Evolutionary conservation across 2,329 filamentous ascomycete genomes (phyloP), one percentile per base, ranked within the genome.

Genomic region (Aspergillus cejpii): DNA sequence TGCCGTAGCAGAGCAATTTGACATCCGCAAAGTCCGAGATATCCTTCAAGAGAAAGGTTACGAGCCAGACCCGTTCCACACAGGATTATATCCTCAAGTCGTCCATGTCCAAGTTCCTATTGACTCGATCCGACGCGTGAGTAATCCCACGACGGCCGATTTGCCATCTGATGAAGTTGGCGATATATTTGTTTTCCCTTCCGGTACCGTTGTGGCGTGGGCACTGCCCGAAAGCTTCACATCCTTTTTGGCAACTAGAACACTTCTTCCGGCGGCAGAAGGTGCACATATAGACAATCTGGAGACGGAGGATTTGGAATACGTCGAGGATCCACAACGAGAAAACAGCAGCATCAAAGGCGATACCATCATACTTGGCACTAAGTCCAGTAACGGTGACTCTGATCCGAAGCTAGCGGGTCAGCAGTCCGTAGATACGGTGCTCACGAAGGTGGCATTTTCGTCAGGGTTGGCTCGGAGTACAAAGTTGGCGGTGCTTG

Each of bases 121-220:
- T 23, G 70, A 72, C 47, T 69, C 69, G 3, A 67, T 71, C 43
- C 65, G 67, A 29, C 65, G 69, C 41, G 66, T 70, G 21, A 63
- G 64, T 46, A 72, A 69, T 47, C 64, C 69, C 3, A 60, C 63
- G 5, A 59, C 66, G 14, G 50, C 59, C 28, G 64, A 68, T 50
- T 49, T 71, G 5, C 55, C 64, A 1, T 57, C 67, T 2, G 73
- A 70, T 43, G 73, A 74, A 59, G 65, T 80, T 46, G 90, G 89
- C 26, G 92, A 98, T 68, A 81, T 97, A 40, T 97, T 97, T 62
- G 83, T 98, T 45, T 98, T 98, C 55, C 89, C 91, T 6, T 95
- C 90, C 0, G 92, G 92, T 8, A 94, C 90, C 10, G 78, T 97
- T 6, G 92, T 97, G 5, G 84, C 87, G 19, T 98, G 92, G 92